Evolutionary conservation across 2,329 filamentous ascomycete genomes (phyloP).

Genomic region (Fusarium nygamai): DNA sequence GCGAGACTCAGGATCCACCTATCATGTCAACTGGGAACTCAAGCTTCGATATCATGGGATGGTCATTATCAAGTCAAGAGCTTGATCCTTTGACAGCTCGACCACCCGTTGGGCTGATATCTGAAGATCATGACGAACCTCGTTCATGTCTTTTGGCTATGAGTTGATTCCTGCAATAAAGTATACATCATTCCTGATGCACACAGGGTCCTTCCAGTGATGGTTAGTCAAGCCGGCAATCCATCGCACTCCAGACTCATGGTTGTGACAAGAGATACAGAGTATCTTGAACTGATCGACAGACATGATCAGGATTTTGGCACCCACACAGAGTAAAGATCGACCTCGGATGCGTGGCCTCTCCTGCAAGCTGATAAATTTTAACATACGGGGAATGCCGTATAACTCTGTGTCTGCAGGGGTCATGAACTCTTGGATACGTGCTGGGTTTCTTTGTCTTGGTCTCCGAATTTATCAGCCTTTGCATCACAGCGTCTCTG

Average conservation of each 20-base stretch:
- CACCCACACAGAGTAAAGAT: constrained; percentile 8
- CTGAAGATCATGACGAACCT: neutral
- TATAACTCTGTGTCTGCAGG: neutral
- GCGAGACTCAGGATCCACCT: neutral
- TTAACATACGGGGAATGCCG: neutral
- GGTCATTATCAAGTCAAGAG: neutral
- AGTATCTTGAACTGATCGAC: constrained; percentile 15
- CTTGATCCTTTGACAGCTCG: neutral
- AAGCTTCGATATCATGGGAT: neutral
- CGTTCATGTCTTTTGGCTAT: neutral
- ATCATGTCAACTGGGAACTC: neutral
- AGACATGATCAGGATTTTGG: constrained; percentile 3
- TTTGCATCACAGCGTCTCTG: neutral
- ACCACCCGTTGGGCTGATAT: neutral
- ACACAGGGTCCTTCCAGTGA: constrained; percentile 8
- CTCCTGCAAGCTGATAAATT: neutral
- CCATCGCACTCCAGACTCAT: neutral
- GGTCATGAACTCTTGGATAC: neutral
- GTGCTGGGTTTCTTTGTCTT: neutral
- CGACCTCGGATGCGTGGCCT: neutral
- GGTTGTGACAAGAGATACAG: neutral
- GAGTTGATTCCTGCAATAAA: neutral
- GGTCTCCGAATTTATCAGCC: neutral
- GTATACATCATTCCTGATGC: neutral
- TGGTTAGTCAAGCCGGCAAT: neutral